phyloP scores from a whole-genome alignment of 768 basidiomycete genomes.

The Mycena chlorophos region DNA sequence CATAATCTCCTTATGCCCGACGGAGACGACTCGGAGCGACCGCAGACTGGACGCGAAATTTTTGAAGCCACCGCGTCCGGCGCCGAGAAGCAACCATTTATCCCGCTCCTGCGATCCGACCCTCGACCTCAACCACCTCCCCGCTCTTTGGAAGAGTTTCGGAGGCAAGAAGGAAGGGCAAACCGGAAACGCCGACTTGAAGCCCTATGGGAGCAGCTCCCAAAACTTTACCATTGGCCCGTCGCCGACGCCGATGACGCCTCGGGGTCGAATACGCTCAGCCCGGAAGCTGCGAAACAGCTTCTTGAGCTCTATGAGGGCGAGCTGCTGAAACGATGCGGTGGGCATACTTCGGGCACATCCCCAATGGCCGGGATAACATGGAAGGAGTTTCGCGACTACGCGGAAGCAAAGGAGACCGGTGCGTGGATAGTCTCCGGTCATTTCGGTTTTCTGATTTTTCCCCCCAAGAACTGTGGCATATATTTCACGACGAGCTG shows the following conservation, averaged over 20 bases:
- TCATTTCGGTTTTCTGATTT: constrained; percentile 16
- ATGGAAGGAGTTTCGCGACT: constrained; percentile 74
- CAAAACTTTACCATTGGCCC: constrained; percentile 25
- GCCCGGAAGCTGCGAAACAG: constrained; percentile 62
- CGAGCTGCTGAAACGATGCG: constrained; percentile 65
- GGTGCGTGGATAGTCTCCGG: constrained; percentile 51
- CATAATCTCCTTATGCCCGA: constrained; percentile 15
- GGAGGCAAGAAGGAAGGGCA: constrained; percentile 60
- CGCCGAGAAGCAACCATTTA: constrained; percentile 52
- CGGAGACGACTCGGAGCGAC: constrained; percentile 23
- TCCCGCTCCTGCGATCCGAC: constrained; percentile 63
- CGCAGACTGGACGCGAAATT: constrained; percentile 47
- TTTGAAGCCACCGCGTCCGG: constrained; percentile 55
- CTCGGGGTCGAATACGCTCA: constrained; percentile 35
- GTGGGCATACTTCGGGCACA: constrained; percentile 42
- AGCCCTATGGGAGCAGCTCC: constrained; percentile 64
- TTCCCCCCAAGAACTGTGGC: constrained; percentile 72
- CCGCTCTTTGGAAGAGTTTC: constrained; percentile 62
- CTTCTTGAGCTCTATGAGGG: constrained; percentile 73
- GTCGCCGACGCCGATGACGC: constrained; percentile 7
- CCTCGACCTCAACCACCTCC: constrained; percentile 42
- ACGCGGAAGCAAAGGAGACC: constrained; percentile 78
- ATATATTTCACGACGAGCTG: constrained; percentile 85
- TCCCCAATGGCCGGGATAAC: constrained; percentile 46
- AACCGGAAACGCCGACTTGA: constrained; percentile 60